Conservation (phyloP, 2,329 filamentous ascomycete species). For the Fusarium domesticum region DNA sequence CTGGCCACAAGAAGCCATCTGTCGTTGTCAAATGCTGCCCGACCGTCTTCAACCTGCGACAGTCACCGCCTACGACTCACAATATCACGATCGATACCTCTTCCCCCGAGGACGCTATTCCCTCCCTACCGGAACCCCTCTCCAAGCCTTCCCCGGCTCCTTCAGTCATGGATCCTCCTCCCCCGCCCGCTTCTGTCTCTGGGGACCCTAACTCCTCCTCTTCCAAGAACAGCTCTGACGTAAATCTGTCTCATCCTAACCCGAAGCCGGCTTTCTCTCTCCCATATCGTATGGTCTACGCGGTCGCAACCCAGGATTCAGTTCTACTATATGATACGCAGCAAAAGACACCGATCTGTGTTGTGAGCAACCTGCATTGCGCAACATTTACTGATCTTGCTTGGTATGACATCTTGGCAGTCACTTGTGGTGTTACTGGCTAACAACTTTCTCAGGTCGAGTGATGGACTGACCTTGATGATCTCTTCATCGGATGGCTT, state of each 20-base stretch:
- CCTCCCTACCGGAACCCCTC: conserved; percentile 78
- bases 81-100: conserved; percentile 95
- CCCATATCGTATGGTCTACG: conserved; percentile 92
- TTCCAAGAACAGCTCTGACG: conserved; percentile 40
- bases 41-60: conserved; percentile 77
- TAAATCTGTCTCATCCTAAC: conserved; percentile 50
- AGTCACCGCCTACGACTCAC: conserved; percentile 65
- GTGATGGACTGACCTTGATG: conserved; percentile 59
- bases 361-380: conserved; percentile 96
- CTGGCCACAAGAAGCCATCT: conserved; percentile 96
- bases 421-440: conserved; percentile 24
- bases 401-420: conserved; percentile 61
- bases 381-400: conserved; percentile 95
- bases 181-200: conserved; percentile 51
- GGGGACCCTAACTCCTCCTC: conserved; percentile 47
- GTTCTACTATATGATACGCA: conserved; percentile 96
- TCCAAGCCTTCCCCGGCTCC: conserved; percentile 56
- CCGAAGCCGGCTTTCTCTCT: conserved; percentile 74
- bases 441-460: conserved; percentile 40
- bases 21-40: conserved; percentile 95
- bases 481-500: conserved; percentile 99
- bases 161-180: conserved; percentile 80
- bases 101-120: conserved; percentile 78
- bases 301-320: conserved; percentile 93
- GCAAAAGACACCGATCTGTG: conserved; percentile 86